Evolutionary conservation across 805 yeast genomes (phyloP).

Genomic region (Wickerhamia fluorescens): DNA sequence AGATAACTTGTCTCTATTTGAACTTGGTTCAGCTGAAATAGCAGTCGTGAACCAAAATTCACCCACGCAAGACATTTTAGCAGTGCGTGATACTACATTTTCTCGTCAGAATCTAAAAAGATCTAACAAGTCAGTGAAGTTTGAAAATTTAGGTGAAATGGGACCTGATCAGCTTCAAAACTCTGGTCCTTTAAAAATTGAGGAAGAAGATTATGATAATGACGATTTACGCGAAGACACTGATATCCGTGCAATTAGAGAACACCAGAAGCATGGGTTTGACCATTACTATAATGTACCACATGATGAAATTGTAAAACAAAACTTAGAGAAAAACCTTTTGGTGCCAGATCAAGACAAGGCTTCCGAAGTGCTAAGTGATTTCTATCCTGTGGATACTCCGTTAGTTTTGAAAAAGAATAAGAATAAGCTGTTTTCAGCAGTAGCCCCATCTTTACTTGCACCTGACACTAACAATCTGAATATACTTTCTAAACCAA

Average conservation of each 20-base stretch:
- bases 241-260: constrained; percentile 3
- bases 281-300: constrained; percentile 14
- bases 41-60: too few species aligned
- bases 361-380: constrained; percentile 37
- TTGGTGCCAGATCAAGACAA: constrained; percentile 22
- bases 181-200: constrained; percentile 15
- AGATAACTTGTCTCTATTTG: too few species aligned
- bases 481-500: background rate
- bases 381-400: constrained; percentile 26
- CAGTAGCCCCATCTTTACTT: constrained; percentile 3
- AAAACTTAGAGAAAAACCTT: constrained; percentile 1
- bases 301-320: constrained; percentile 12
- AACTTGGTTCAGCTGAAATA: too few species aligned
- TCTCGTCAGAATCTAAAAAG: constrained; percentile 6
- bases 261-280: constrained; percentile 11
- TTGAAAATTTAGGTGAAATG: constrained; percentile 29
- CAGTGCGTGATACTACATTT: constrained; percentile 4
- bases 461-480: too few species aligned
- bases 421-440: constrained; percentile 5
- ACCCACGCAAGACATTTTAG: constrained; percentile 1
- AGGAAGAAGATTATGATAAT: constrained; percentile 9
- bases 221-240: too few species aligned
- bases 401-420: constrained; percentile 29
- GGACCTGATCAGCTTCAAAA: too few species aligned
- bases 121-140: constrained; percentile 30